Conservation (phyloP, 345 rosid genomes). For the Angophora floribunda region DNA sequence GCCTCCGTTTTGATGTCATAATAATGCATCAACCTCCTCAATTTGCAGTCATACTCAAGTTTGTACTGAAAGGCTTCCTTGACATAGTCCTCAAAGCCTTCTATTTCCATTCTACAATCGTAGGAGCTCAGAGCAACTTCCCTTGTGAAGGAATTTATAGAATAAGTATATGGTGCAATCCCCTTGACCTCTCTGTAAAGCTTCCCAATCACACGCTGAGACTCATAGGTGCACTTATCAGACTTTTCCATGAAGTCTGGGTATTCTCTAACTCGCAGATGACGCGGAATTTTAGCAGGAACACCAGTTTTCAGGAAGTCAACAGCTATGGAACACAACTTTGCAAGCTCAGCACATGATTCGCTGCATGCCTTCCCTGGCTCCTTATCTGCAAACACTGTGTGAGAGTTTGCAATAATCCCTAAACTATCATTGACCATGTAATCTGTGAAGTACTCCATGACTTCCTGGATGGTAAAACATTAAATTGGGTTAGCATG, state of each 20-base stretch:
- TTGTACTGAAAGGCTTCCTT: slow-evolving; percentile 32
- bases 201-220: slow-evolving; percentile 28
- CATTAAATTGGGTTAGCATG: slow-evolving; percentile 11
- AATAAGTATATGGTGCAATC: slow-evolving; percentile 3
- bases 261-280: slow-evolving; percentile 23
- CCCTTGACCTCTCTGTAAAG: slow-evolving; percentile 42
- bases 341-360: slow-evolving; percentile 33
- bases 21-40: slow-evolving; percentile 44
- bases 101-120: slow-evolving; percentile 45
- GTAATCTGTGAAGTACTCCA: slow-evolving; percentile 39
- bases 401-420: slow-evolving; percentile 45
- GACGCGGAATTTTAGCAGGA: slow-evolving; percentile 31
- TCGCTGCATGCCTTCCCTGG: slow-evolving; percentile 19
- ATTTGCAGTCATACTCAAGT: slow-evolving; percentile 30
- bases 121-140: slow-evolving; percentile 22
- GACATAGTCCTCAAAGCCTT: slow-evolving; percentile 33
- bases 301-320: slow-evolving; percentile 58
- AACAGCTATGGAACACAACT: slow-evolving; percentile 31
- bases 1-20: slow-evolving; percentile 48
- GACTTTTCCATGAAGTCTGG: slow-evolving; percentile 62
- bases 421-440: slow-evolving; percentile 50
- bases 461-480: slow-evolving; percentile 24
- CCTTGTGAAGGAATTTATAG: slow-evolving; percentile 17
- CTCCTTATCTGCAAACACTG: slow-evolving; percentile 37
- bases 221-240: slow-evolving; percentile 30